These are phyloP conservation scores for Botryosphaeria agaves DNA, from an alignment of 2,329 filamentous ascomycete species.

Conservation along the genomic window DNA sequence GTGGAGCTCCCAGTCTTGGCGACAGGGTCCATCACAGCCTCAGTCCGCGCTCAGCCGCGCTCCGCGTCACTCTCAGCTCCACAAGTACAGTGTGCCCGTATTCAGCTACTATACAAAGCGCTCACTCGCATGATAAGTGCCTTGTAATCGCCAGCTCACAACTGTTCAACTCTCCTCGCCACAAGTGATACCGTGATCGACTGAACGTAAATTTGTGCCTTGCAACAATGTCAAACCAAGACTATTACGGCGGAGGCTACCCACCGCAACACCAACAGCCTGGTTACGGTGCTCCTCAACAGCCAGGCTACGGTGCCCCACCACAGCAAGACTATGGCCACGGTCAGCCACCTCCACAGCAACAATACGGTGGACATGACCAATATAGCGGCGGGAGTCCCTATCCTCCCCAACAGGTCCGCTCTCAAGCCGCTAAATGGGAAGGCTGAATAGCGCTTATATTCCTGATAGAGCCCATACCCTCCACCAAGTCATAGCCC, in stretches of 20 bases:
- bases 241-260: slow-evolving; percentile 17
- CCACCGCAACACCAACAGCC: slow-evolving; percentile 10
- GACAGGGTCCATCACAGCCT: too few species aligned
- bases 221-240: slow-evolving; percentile 13
- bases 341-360: slow-evolving; percentile 7
- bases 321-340: slow-evolving; percentile 3
- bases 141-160: too few species aligned
- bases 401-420: slow-evolving; percentile 12
- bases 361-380: slow-evolving; percentile 6
- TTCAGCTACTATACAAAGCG: too few species aligned
- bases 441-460: too few species aligned
- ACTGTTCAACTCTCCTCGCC: too few species aligned
- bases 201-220: too few species aligned
- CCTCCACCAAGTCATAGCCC: slow-evolving; percentile 12
- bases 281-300: slow-evolving; percentile 3
- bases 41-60: too few species aligned
- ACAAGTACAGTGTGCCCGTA: too few species aligned
- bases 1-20: too few species aligned
- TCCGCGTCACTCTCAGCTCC: too few species aligned
- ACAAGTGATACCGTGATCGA: too few species aligned
- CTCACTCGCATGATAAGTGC: too few species aligned
- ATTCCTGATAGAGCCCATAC: slow-evolving; percentile 16
- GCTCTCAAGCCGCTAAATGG: not conserved
- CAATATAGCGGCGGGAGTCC: slow-evolving; percentile 13
- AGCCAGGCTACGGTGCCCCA: not conserved